Evolutionary conservation across 2,329 filamentous ascomycete genomes (phyloP), one percentile per base, ranked within the genome.

Genomic region (Teratosphaeria zuluensis): DNA sequence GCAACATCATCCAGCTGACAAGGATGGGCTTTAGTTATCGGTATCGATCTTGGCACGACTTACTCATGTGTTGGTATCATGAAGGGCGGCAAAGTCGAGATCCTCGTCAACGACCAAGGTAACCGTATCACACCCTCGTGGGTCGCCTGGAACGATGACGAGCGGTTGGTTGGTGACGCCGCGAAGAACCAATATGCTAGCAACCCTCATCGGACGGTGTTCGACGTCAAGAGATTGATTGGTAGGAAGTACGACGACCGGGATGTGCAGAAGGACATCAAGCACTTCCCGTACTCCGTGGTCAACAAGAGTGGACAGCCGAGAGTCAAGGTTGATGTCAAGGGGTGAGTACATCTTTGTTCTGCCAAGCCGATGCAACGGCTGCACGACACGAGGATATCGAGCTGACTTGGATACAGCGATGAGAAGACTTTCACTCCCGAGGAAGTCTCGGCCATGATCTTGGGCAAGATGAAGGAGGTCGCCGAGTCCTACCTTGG

Each of bases 221-320:
- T 78, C 72, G 66, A 70, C 59, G 71, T 71, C 74, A 80, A 80
- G 75, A 76, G 78, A 70, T 70, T 80, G 59, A 80, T 80, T 64
- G 78, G 78, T 46, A 75, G 77, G 65, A 80, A 80, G 72, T 80
- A 73, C 70, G 73, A 71, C 67, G 77, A 75, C 75, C 89, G 87
- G 80, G 89, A 95, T 65, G 87, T 96, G 66, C 92, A 96, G 80
- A 83, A 81, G 73, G 94, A 99, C 74, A 84, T 94, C 74, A 97
- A 99, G 89, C 89, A 96, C 82, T 96, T 96, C 84, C 92, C 94
- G 72, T 99, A 92, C 88, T 90, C 90, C 80, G 89, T 99, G 62
- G 74, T 90, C 72, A 83, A 88, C 82, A 92, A 94, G 82, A 85
- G 88, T 77, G 91, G 86, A 74, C 96, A 96, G 81, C 94, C 94